phyloP scores from a whole-genome alignment of 2,329 filamentous ascomycete species.

The Pseudogymnoascus destructans region DNA sequence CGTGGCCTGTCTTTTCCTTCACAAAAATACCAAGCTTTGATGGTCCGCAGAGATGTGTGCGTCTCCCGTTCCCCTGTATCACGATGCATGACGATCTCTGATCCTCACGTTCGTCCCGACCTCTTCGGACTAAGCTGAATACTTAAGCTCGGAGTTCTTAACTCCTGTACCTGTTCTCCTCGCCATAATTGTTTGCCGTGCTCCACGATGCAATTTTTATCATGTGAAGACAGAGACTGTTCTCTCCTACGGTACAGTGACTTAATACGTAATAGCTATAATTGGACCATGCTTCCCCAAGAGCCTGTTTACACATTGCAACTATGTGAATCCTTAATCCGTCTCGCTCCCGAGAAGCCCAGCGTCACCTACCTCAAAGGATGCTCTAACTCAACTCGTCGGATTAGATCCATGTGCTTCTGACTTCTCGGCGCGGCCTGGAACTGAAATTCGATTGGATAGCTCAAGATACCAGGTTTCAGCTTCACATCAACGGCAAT shows the following conservation, averaged over 20 bases:
- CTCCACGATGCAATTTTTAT: neutral
- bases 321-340: neutral
- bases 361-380: neutral
- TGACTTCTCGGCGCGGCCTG: neutral
- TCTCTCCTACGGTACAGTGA: neutral
- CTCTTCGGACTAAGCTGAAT: neutral
- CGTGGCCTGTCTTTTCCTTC: neutral
- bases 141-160: neutral
- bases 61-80: conserved; percentile 1
- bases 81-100: neutral
- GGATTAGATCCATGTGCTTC: conserved; percentile 6
- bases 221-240: neutral
- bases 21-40: neutral
- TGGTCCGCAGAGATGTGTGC: neutral
- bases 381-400: neutral
- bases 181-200: neutral
- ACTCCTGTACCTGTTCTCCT: neutral
- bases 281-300: neutral
- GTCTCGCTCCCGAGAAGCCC: neutral
- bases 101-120: neutral
- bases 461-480: conserved; percentile 4
- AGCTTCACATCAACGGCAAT: conserved; percentile 13
- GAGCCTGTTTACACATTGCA: neutral
- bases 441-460: conserved; percentile 3
- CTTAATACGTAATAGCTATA: neutral